Conservation (phyloP, 2,329 filamentous ascomycete species). For the Graphilbum fragrans region DNA sequence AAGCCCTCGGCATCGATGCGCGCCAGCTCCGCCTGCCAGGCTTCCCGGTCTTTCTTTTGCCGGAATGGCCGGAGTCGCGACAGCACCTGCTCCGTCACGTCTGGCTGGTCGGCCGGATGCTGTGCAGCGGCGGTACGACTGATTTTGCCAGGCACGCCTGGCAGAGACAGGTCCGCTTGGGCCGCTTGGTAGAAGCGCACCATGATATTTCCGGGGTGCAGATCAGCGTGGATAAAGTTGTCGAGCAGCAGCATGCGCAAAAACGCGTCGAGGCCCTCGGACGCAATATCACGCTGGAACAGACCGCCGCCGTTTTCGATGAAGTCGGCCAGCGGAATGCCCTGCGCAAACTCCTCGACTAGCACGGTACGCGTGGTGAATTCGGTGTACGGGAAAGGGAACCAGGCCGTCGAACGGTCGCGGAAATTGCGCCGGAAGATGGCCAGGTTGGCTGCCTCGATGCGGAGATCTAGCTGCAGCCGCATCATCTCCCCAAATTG, state of each 20-base stretch:
- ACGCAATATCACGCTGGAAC: conserved; percentile 87
- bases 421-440: conserved; percentile 87
- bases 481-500: conserved; percentile 99
- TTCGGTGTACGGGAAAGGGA: conserved; percentile 85
- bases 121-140: neutral
- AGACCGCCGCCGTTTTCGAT: conserved; percentile 83
- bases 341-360: conserved; percentile 91
- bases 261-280: conserved; percentile 92
- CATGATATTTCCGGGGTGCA: conserved; percentile 98
- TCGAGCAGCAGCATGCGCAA: conserved; percentile 93
- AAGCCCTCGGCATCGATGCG: conserved; percentile 80
- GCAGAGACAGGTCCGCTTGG: conserved; percentile 45
- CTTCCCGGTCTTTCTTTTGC: conserved; percentile 44
- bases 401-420: conserved; percentile 84
- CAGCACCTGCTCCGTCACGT: conserved; percentile 82
- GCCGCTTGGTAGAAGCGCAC: conserved; percentile 89
- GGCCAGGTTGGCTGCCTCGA: conserved; percentile 82
- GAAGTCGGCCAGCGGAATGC: conserved; percentile 83
- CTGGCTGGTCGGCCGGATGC: conserved; percentile 25
- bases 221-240: conserved; percentile 93
- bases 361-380: conserved; percentile 88
- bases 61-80: conserved; percentile 64
- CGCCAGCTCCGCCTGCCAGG: conserved; percentile 63
- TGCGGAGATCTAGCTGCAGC: conserved; percentile 87
- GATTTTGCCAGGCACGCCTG: too few species aligned